Evolutionary conservation across 352 stramenopile species (phyloP).

Genomic region (Albugo laibachii): DNA sequence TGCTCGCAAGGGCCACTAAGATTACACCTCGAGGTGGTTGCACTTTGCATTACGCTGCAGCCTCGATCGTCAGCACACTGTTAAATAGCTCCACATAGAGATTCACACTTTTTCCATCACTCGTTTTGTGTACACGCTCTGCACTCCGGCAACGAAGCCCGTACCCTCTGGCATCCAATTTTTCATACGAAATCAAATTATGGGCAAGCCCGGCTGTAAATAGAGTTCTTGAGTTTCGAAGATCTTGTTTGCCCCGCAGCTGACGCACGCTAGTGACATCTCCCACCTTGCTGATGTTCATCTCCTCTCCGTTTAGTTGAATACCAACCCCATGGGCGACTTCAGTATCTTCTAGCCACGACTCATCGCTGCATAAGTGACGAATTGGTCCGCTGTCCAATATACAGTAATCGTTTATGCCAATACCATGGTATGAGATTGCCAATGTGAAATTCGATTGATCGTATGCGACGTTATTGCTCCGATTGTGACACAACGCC

Average conservation of each 20-base stretch:
- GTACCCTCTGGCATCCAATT: neutral
- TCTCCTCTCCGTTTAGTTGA: neutral
- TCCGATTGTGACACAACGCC: neutral
- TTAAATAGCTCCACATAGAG: neutral
- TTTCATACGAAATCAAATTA: neutral
- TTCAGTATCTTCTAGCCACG: neutral
- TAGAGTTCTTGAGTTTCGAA: neutral
- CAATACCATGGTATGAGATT: too few species aligned
- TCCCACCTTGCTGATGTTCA: neutral
- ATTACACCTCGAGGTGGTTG: too few species aligned
- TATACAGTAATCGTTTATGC: neutral
- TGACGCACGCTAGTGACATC: neutral
- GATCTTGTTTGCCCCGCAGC: neutral
- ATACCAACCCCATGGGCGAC: neutral
- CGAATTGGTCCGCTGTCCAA: neutral
- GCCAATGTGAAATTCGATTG: neutral
- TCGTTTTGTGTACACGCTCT: neutral
- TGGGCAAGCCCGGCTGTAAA: neutral
- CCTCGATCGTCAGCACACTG: neutral
- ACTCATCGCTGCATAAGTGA: neutral
- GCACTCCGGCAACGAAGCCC: neutral
- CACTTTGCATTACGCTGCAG: neutral
- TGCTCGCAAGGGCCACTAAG: neutral
- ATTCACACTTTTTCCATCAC: neutral
- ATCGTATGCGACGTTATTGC: too few species aligned